Base-by-base conservation (phyloP, 2,329 filamentous ascomycete species). In the Xylaria sp. region DNA sequence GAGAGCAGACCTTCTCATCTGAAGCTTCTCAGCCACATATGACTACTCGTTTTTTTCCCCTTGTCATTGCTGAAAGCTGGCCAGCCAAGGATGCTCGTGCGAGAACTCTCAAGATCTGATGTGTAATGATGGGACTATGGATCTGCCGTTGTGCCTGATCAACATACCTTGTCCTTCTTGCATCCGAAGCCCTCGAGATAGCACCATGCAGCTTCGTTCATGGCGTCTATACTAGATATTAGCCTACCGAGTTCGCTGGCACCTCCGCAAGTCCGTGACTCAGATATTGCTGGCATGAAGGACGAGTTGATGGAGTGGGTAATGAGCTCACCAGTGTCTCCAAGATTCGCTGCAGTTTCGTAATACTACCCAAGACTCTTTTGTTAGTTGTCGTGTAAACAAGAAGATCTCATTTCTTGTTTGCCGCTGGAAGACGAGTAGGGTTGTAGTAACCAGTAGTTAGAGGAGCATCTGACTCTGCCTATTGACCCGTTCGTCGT, bases 131-230 rank as follows among this genome's bases (percentile, higher is more conserved):
- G 68, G 68, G 48, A 63, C 59, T 46, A 68, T 65, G 70, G 71
- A 66, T 59, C 58, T 66, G 59, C 17, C 59, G 62, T 70, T 49
- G 61, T 76, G 70, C 69, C 69, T 74, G 73, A 76, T 75, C 71
- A 69, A 88, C 93, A 81, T 86, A 97, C 95, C 92, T 97, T 98
- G 84, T 99, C 94, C 81, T 98, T 99, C 81, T 94, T 96, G 77
- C 94, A 95, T 40, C 96, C 96, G 81, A 97, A 97, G n/a, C 96
- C 96, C 79, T 97, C 92, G 33, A 97, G 81, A 85, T 96, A 98
- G 83, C 96, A 99, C 93, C 94, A 97, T 42, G 90, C 96, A 63
- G 91, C 91, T 81, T 98, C 95, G 78, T 97, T 97, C 94, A 98
- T 97, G 66, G 94, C 96, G 83, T 99, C 96, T 90, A 74, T 69